Evolutionary conservation across 2,329 filamentous ascomycete genomes (phyloP).

Genomic region (Cladosporium austrohemisphaericum): DNA sequence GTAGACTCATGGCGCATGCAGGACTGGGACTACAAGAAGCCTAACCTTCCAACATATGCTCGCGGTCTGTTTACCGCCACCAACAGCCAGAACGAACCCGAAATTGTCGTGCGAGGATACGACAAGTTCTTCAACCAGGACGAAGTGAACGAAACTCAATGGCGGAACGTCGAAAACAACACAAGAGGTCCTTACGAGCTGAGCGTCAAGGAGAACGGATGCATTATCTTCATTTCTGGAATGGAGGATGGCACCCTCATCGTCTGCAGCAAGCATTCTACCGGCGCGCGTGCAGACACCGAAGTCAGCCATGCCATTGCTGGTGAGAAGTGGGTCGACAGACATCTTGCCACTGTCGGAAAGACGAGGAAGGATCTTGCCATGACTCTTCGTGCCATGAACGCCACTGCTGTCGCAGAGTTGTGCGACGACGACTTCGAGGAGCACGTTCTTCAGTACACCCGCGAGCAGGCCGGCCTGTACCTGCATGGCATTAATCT

Average conservation of each 20-base stretch:
- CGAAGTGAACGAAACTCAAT: constrained; percentile 77
- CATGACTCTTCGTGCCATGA: constrained; percentile 68
- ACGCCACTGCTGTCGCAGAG: constrained; percentile 91
- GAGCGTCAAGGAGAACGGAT: constrained; percentile 98
- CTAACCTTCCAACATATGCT: constrained; percentile 82
- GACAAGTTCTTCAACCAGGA: constrained; percentile 98
- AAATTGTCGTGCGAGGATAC: constrained; percentile 87
- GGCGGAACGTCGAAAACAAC: constrained; percentile 69
- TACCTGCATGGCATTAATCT: constrained; percentile 96
- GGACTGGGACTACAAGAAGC: constrained; percentile 94
- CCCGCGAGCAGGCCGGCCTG: constrained; percentile 75
- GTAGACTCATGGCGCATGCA: constrained; percentile 92
- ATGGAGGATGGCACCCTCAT: constrained; percentile 83
- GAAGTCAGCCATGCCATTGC: constrained; percentile 77
- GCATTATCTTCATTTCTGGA: constrained; percentile 95
- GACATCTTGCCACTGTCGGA: constrained; percentile 71
- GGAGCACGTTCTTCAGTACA: constrained; percentile 92
- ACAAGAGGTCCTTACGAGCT: constrained; percentile 90
- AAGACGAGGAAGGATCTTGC: constrained; percentile 78
- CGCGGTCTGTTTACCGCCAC: constrained; percentile 88
- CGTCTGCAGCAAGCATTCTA: constrained; percentile 99
- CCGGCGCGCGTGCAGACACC: constrained; percentile 68
- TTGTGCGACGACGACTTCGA: constrained; percentile 95
- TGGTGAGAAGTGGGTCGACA: constrained; percentile 77
- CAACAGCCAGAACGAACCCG: constrained; percentile 59